Evolutionary conservation across 2,329 filamentous ascomycete species (phyloP).

Genomic region (Penicillium digitatum): DNA sequence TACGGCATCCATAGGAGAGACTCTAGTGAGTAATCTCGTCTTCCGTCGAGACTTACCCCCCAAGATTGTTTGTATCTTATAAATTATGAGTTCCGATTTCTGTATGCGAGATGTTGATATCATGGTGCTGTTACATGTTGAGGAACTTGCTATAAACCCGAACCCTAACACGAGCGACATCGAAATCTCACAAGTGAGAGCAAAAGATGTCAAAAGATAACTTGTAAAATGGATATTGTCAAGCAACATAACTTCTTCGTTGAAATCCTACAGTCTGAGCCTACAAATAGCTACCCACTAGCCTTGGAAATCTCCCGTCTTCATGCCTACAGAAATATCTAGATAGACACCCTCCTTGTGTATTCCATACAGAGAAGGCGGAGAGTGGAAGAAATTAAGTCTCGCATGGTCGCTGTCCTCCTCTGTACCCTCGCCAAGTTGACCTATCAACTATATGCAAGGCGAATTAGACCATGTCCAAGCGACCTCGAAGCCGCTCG

Average conservation of each 20-base stretch:
- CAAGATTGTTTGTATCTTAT: not conserved
- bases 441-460: conserved; percentile 22
- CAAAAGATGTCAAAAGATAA: not conserved
- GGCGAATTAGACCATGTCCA: conserved; percentile 49
- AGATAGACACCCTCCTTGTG: not conserved
- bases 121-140: not conserved
- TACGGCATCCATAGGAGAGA: not conserved
- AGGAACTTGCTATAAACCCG: no score
- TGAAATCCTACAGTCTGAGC: not conserved
- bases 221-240: not conserved
- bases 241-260: not conserved
- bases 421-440: conserved; percentile 14
- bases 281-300: not conserved
- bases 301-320: not conserved
- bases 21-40: not conserved
- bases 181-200: not conserved
- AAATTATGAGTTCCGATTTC: not conserved
- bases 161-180: not conserved
- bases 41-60: not conserved
- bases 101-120: not conserved
- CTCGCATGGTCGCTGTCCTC: not conserved
- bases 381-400: not conserved
- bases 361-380: not conserved
- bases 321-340: no score
- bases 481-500: conserved; percentile 56